These are phyloP conservation scores for Austroboletus niveus DNA, from an alignment of 1,284 basidiomycete species.

Conservation along the genomic window DNA sequence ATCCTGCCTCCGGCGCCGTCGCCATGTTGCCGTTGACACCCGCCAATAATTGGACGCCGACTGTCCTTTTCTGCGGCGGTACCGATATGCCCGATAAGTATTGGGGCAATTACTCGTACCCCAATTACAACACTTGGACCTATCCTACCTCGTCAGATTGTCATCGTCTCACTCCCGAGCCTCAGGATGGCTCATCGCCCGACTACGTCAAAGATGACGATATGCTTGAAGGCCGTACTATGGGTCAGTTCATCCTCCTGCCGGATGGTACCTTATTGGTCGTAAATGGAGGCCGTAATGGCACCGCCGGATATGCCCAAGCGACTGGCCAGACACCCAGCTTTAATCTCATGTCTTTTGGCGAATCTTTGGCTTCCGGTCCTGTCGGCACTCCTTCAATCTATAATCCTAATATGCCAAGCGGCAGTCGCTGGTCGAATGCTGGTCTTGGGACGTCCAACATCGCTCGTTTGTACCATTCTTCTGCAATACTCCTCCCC, in stretches of 20 bases:
- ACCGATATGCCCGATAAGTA: conserved; percentile 71
- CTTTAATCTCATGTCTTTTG: conserved; percentile 55
- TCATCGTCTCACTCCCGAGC: conserved; percentile 80
- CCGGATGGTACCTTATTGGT: conserved; percentile 75
- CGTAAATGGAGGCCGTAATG: conserved; percentile 78
- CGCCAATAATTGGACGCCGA: conserved; percentile 84
- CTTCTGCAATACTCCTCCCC: conserved; percentile 83
- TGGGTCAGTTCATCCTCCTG: conserved; percentile 85
- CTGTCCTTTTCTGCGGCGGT: conserved; percentile 88
- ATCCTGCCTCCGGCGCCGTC: conserved; percentile 88
- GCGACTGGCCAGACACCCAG: conserved; percentile 45
- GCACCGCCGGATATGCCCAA: conserved; percentile 59
- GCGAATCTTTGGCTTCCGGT: conserved; percentile 61
- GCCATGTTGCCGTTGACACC: conserved; percentile 92
- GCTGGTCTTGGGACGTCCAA: conserved; percentile 58
- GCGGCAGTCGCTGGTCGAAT: conserved; percentile 73
- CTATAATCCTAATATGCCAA: conserved; percentile 67
- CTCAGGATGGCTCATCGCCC: conserved; percentile 54
- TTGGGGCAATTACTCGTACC: conserved; percentile 73
- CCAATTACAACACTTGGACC: conserved; percentile 62
- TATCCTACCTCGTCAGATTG: conserved; percentile 64
- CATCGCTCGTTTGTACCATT: conserved; percentile 85
- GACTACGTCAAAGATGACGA: conserved; percentile 70
- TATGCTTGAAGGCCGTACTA: conserved; percentile 73
- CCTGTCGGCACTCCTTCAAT: conserved; percentile 75